phyloP scores from a whole-genome alignment of 108 stramenopile species.

The Bacterosira constricta region DNA sequence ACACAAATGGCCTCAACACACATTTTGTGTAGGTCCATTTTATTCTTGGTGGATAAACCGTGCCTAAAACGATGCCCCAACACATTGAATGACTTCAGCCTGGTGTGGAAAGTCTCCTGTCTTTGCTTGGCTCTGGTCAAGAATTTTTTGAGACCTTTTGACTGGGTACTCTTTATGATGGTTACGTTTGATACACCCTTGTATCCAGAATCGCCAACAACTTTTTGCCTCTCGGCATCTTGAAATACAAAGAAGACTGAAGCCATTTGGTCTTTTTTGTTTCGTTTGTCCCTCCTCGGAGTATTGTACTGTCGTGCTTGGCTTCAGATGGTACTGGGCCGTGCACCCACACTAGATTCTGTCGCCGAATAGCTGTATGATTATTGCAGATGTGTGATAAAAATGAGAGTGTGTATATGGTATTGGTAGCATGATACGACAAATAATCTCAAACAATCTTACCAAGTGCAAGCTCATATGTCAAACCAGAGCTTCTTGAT shows the following conservation, averaged over 20 bases:
- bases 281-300: constrained; percentile 4
- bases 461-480: too few relatives aligned
- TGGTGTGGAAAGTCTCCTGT: constrained; percentile 47
- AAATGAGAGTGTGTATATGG: too few relatives aligned
- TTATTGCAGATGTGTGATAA: too few relatives aligned
- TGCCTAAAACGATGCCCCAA: constrained; percentile 28
- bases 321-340: constrained; percentile 7
- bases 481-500: neutral
- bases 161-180: neutral
- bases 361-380: neutral
- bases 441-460: too few relatives aligned
- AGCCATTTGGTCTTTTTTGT: neutral
- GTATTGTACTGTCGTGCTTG: neutral
- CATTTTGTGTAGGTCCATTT: constrained; percentile 1
- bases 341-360: neutral
- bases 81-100: constrained; percentile 42
- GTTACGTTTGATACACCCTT: neutral
- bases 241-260: neutral
- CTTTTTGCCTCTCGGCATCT: neutral
- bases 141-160: neutral
- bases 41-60: neutral
- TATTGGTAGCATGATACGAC: too few relatives aligned
- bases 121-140: constrained; percentile 15
- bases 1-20: neutral
- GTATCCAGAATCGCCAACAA: neutral